phyloP scores from a whole-genome alignment of 2,329 filamentous ascomycete genomes.

The Verticillium albo-atrum region DNA sequence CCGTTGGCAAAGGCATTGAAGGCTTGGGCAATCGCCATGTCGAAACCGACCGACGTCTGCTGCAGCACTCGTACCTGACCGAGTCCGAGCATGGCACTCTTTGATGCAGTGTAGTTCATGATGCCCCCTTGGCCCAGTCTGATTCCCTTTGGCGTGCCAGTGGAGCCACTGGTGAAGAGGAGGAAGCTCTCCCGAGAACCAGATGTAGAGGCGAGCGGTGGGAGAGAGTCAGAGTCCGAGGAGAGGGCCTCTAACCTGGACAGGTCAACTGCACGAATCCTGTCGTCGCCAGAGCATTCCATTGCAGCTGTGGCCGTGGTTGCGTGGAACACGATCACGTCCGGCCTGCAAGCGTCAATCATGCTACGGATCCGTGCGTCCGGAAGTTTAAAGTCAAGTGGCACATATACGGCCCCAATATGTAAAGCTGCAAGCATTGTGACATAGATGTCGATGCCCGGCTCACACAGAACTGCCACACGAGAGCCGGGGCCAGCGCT shows the following conservation, averaged over 20 bases:
- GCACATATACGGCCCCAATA: conserved; percentile 32
- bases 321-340: not conserved
- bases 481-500: conserved; percentile 8
- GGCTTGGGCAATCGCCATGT: conserved; percentile 33
- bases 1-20: conserved; percentile 29
- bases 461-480: conserved; percentile 35
- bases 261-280: not conserved
- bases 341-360: conserved; percentile 5
- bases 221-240: not conserved
- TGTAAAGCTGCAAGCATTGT: conserved; percentile 35
- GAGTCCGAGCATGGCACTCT: conserved; percentile 12
- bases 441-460: conserved; percentile 26
- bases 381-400: conserved; percentile 30
- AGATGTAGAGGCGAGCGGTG: not conserved
- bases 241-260: not conserved
- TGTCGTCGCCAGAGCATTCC: not conserved
- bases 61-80: conserved; percentile 22
- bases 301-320: not conserved
- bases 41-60: conserved; percentile 34
- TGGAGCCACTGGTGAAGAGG: conserved; percentile 28
- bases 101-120: conserved; percentile 13
- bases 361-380: conserved; percentile 23
- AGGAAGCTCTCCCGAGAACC: conserved; percentile 16
- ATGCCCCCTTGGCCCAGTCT: conserved; percentile 23
- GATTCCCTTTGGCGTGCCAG: conserved; percentile 36